Evolutionary conservation across 176 grass and related monocot species (phyloP).

Genomic region (Bolboschoenus planiculmis): DNA sequence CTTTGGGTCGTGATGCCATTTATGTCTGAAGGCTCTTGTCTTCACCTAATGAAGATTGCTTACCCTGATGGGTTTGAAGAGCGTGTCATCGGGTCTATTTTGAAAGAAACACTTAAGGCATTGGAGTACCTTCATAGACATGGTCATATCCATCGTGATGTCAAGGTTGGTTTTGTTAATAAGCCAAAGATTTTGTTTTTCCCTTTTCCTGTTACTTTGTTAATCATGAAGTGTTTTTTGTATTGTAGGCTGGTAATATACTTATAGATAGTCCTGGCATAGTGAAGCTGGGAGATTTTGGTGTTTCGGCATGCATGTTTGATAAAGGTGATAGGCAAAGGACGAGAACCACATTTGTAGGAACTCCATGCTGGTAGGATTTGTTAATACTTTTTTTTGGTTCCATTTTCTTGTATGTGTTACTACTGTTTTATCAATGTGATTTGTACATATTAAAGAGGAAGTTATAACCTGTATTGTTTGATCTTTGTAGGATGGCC

Average conservation of each 20-base stretch:
- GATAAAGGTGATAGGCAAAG: conserved; percentile 97
- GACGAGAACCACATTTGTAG: conserved; percentile 94
- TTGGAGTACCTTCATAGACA: conserved; percentile 94
- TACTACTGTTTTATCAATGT: neutral
- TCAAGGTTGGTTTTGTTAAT: conserved; percentile 58
- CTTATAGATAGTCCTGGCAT: conserved; percentile 73
- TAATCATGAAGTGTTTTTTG: neutral
- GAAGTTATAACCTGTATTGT: conserved; percentile 24
- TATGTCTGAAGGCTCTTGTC: conserved; percentile 93
- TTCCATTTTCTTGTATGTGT: neutral
- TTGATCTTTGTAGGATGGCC: conserved; percentile 68
- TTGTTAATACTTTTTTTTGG: conserved; percentile 2
- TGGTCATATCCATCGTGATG: conserved; percentile 94
- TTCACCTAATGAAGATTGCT: conserved; percentile 95
- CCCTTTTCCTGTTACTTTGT: neutral
- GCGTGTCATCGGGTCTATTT: conserved; percentile 71
- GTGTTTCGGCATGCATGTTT: conserved; percentile 97
- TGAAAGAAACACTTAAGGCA: conserved; percentile 97
- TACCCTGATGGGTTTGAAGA: conserved; percentile 94
- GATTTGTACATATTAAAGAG: neutral
- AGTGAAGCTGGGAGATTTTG: conserved; percentile 96
- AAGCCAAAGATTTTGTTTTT: neutral
- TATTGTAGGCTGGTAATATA: conserved; percentile 88
- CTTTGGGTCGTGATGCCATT: conserved; percentile 99
- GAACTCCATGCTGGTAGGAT: conserved; percentile 94